Base-by-base conservation (phyloP, 805 yeast genomes). In the Komagataella pastoris region DNA sequence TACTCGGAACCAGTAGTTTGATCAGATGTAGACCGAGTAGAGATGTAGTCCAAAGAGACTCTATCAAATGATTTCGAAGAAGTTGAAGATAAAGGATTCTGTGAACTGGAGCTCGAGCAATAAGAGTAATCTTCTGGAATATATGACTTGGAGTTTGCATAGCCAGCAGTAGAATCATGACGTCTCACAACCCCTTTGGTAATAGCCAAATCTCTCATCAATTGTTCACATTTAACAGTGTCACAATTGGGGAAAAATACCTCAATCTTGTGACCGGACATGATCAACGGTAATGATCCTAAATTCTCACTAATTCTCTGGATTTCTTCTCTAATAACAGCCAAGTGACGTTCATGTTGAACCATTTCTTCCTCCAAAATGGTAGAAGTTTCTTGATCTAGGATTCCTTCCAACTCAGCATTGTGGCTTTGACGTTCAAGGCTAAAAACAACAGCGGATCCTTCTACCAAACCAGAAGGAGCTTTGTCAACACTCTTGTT, bases 181-280 rank as follows among this genome's bases (percentile, higher is more conserved):
- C 50, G 30, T 46, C 49, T 53, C 17, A 84, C 79, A 21, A 73
- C 65, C 2, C 89, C 90, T 8, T 75, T 71, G 1, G 75, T 62
- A 6, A 85, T 77, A 21, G 78, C 84, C 54, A 77, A 70, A 47
- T 85, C 93, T 45, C 71, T 61, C 54, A 85, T 65, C 54, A 85
- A 64, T 18, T 56, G 54, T 57, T 81, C 83, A 57, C 85, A 76
- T 56, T 79, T 79, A 5, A 63, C 68, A 6, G 73, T 65, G 54
- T 84, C 88, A 54, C 84, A 74, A 61, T 84, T 85, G 40, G 91
- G 88, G 67, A 88, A 86, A 61, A 77, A 83, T 12, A 83, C 77
- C 56, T 83, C 68, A 50, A 80, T 58, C 30, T 66, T 60, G 51
- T 64, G 64, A 30, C 71, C 66, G 48, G 79, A 70, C 51, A 84